Evolutionary conservation across 352 stramenopile genomes (phyloP).

Genomic region (Globisporangium spinosum): DNA sequence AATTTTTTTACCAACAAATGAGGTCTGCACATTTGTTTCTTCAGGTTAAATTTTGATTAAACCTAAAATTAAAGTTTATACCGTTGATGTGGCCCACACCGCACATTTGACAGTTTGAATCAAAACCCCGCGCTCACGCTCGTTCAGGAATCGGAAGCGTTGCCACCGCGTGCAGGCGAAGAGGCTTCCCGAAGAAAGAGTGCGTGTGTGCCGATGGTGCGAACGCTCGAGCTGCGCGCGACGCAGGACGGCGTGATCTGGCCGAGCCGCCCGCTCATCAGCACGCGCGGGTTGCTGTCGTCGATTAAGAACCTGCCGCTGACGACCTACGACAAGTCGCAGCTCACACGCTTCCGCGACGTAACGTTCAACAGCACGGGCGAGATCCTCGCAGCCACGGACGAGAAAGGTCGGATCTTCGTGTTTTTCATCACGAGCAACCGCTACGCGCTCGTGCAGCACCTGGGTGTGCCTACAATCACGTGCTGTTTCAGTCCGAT

Average conservation of each 20-base stretch:
- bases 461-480: conserved; percentile 54
- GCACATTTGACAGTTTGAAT: conserved; percentile 14
- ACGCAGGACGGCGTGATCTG: conserved; percentile 75
- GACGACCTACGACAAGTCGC: conserved; percentile 53
- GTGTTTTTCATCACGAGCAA: conserved; percentile 76
- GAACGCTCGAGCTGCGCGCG: conserved; percentile 56
- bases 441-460: conserved; percentile 68
- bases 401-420: conserved; percentile 80
- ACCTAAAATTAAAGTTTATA: too few species aligned
- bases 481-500: conserved; percentile 69
- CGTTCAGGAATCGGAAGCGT: not conserved
- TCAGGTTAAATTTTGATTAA: too few species aligned
- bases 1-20: too few species aligned
- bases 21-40: too few species aligned
- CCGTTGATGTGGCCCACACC: not conserved
- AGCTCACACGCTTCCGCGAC: conserved; percentile 43
- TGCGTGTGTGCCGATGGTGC: conserved; percentile 40
- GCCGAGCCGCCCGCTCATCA: conserved; percentile 64
- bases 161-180: not conserved
- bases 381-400: conserved; percentile 59
- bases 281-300: conserved; percentile 61
- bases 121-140: not conserved
- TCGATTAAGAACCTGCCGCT: conserved; percentile 60
- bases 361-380: conserved; percentile 67
- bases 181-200: not conserved